These are phyloP conservation scores for Syzygium grande DNA, from an alignment of 345 rosid genomes.

Conservation along the genomic window DNA sequence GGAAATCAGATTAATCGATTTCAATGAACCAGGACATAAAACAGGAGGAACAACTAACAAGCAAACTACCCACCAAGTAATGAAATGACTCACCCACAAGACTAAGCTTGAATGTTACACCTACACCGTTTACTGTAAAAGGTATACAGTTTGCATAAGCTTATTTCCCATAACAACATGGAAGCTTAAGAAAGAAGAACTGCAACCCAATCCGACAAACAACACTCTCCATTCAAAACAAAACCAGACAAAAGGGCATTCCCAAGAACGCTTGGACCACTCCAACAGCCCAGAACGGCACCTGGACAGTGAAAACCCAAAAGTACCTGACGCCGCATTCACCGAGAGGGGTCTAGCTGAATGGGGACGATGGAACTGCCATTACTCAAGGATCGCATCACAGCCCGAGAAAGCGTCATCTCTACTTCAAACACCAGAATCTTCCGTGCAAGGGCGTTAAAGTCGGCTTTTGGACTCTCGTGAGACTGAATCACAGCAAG, in stretches of 20 bases:
- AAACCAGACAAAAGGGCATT: neutral
- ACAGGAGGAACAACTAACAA: conserved; percentile 1
- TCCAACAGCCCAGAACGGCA: neutral
- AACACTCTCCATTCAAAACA: neutral
- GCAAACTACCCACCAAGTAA: neutral
- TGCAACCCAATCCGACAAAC: neutral
- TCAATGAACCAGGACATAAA: neutral
- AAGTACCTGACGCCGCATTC: conserved; percentile 5
- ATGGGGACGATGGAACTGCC: neutral
- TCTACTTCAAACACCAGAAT: neutral
- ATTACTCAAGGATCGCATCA: conserved; percentile 8
- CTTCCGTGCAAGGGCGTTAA: neutral
- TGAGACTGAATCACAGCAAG: neutral
- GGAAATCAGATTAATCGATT: neutral
- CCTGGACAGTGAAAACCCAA: neutral
- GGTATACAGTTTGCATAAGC: neutral
- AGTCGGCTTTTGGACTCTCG: neutral
- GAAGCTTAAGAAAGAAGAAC: neutral
- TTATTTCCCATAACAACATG: neutral
- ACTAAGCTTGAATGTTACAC: too few relatives aligned
- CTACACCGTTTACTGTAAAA: neutral
- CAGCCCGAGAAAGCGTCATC: conserved; percentile 2
- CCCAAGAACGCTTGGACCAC: neutral
- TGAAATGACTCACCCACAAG: too few relatives aligned
- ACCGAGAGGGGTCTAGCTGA: conserved; percentile 11